Conservation (phyloP, 1,139 yeast genomes). For the Yamadazyma friedrichii region DNA sequence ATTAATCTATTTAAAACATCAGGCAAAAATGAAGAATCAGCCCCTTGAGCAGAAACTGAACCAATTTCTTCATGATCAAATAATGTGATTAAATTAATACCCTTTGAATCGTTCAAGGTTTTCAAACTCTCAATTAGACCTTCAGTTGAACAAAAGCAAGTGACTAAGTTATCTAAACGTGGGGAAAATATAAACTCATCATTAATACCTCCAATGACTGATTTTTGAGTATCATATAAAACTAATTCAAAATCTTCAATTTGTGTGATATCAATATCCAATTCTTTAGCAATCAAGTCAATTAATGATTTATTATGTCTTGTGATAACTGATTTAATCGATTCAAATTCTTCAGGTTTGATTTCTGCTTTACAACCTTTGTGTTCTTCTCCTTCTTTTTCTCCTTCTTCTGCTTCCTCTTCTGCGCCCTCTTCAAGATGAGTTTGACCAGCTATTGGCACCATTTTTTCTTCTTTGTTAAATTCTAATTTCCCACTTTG, state of each 20-base stretch:
- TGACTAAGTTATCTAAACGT: conserved; percentile 87
- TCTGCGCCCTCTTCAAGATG: conserved; percentile 27
- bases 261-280: conserved; percentile 44
- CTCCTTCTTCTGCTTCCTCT: conserved; percentile 18
- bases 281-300: conserved; percentile 65
- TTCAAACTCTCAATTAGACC: conserved; percentile 63
- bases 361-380: conserved; percentile 43
- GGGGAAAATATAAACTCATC: conserved; percentile 92
- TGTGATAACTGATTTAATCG: conserved; percentile 62
- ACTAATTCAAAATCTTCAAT: conserved; percentile 90
- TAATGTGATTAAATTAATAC: conserved; percentile 71
- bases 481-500: conserved; percentile 80
- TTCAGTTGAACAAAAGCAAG: conserved; percentile 76
- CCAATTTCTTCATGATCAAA: conserved; percentile 98
- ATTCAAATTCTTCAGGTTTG: conserved; percentile 56
- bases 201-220: conserved; percentile 82
- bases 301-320: conserved; percentile 78
- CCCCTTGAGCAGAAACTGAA: conserved; percentile 92
- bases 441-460: conserved; percentile 82
- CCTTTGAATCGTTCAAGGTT: conserved; percentile 31
- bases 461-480: conserved; percentile 81
- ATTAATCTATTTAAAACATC: conserved; percentile 72
- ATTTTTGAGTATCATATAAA: conserved; percentile 81
- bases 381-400: conserved; percentile 7
- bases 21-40: conserved; percentile 86